These are phyloP conservation scores for Gymnopus androsaceus DNA, from an alignment of 1,284 basidiomycete genomes.

Conservation along the genomic window DNA sequence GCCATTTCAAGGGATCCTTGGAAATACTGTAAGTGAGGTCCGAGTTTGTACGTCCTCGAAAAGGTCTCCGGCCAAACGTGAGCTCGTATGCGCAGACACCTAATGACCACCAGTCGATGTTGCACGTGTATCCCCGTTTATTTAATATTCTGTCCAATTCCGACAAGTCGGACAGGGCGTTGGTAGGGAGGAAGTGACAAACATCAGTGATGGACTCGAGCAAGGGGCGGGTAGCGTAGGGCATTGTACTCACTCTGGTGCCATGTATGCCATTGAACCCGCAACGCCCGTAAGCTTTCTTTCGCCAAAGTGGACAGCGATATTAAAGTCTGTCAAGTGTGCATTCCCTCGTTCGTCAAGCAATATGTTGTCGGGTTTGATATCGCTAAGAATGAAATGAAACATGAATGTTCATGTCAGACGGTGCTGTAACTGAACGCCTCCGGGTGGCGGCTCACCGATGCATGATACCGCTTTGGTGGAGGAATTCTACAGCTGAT, in stretches of 20 bases:
- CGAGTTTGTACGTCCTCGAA: conserved; percentile 88
- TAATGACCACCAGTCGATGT: conserved; percentile 96
- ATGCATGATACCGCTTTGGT: conserved; percentile 93
- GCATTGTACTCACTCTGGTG: conserved; percentile 66
- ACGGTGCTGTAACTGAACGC: background rate
- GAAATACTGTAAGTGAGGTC: conserved; percentile 89
- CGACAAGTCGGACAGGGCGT: background rate
- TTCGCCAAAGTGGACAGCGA: conserved; percentile 94
- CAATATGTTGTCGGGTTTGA: conserved; percentile 98
- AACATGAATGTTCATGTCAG: background rate
- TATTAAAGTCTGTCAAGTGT: conserved; percentile 98
- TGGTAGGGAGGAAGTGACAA: background rate
- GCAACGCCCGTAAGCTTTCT: conserved; percentile 90
- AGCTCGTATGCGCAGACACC: conserved; percentile 93
- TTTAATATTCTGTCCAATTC: conserved; percentile 60
- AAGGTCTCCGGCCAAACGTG: conserved; percentile 88
- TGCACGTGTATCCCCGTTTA: conserved; percentile 84
- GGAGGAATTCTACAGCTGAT: conserved; percentile 88
- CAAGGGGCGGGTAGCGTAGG: background rate
- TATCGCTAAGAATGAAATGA: conserved; percentile 58
- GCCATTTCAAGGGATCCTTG: conserved; percentile 74
- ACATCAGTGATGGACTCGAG: background rate
- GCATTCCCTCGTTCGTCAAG: conserved; percentile 95
- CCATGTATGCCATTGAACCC: conserved; percentile 99
- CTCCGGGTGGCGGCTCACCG: conserved; percentile 53